phyloP scores from a whole-genome alignment of 192 early-diverging fungal genomes.

The Dispira simplex region DNA sequence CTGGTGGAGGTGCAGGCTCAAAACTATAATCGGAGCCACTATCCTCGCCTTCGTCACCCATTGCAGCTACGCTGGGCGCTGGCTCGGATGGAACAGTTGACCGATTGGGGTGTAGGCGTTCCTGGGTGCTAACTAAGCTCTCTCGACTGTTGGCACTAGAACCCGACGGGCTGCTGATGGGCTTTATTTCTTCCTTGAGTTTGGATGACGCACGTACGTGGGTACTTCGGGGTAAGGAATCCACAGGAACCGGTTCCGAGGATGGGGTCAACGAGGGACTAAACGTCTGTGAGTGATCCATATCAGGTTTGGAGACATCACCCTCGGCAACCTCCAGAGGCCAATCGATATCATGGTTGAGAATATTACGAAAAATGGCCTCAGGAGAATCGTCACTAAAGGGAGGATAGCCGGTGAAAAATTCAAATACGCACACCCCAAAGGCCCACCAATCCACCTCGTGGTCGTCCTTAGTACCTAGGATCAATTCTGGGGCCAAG shows the following conservation, averaged over 20 bases:
- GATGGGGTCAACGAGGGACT: background rate
- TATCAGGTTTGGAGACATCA: background rate
- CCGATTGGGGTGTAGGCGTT: background rate
- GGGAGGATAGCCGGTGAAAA: slow-evolving; percentile 75
- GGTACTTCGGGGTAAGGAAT: background rate
- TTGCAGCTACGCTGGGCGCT: background rate
- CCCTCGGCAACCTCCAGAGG: slow-evolving; percentile 23
- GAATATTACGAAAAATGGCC: slow-evolving; percentile 78
- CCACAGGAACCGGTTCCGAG: background rate
- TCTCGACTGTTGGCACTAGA: background rate
- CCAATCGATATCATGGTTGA: slow-evolving; percentile 45
- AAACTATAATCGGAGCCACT: background rate
- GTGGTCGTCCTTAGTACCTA: slow-evolving; percentile 67
- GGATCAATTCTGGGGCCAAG: slow-evolving; percentile 80
- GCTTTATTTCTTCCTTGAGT: slow-evolving; percentile 9
- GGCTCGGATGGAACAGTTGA: background rate
- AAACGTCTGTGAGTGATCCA: background rate
- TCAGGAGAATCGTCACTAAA: slow-evolving; percentile 79
- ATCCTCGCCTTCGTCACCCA: background rate
- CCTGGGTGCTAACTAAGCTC: background rate
- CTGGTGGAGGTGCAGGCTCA: background rate
- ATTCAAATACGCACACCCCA: slow-evolving; percentile 85
- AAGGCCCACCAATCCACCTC: slow-evolving; percentile 96
- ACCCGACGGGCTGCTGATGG: background rate
- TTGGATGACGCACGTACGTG: background rate